These are phyloP conservation scores for Nothophytophthora sp. DNA, from an alignment of 352 stramenopile species.

Conservation along the genomic window DNA sequence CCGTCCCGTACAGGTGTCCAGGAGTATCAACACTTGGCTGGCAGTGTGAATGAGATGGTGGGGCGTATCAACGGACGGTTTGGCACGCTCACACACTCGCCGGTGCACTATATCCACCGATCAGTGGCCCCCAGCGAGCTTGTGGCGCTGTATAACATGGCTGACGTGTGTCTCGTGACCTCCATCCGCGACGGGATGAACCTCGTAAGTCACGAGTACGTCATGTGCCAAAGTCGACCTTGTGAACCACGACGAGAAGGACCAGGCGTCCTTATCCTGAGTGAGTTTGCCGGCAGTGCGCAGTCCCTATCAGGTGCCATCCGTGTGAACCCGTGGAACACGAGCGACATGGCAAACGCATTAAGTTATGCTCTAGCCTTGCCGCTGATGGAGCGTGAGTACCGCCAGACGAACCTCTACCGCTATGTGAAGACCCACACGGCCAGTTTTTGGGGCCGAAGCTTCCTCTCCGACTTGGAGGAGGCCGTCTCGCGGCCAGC, in stretches of 20 bases:
- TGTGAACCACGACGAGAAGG: slow-evolving; percentile 58
- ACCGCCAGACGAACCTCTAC: slow-evolving; percentile 83
- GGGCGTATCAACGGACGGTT: slow-evolving; percentile 88
- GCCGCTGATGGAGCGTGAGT: slow-evolving; percentile 81
- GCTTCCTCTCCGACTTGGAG: slow-evolving; percentile 77
- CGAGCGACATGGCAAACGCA: slow-evolving; percentile 69
- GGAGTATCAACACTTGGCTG: slow-evolving; percentile 84
- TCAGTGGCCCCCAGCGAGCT: slow-evolving; percentile 79
- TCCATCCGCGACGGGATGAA: slow-evolving; percentile 92
- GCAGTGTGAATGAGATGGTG: slow-evolving; percentile 88
- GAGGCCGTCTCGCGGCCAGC: slow-evolving; percentile 28
- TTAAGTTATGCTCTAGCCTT: slow-evolving; percentile 77
- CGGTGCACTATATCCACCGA: slow-evolving; percentile 90
- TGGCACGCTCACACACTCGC: slow-evolving; percentile 83
- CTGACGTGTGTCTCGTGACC: slow-evolving; percentile 89
- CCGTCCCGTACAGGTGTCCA: slow-evolving; percentile 81
- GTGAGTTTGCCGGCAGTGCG: slow-evolving; percentile 87
- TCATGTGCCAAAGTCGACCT: slow-evolving; percentile 80
- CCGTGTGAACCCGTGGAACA: slow-evolving; percentile 90
- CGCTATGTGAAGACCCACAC: slow-evolving; percentile 89
- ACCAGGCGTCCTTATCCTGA: slow-evolving; percentile 85
- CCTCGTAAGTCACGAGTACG: slow-evolving; percentile 90
- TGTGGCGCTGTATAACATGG: slow-evolving; percentile 89
- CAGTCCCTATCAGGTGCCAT: slow-evolving; percentile 90
- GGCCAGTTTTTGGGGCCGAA: slow-evolving; percentile 83